A percentile compares a stretch with the other conserved stretches of the same genome.
These are phyloP conservation scores for Mucor irregularis DNA, from an alignment of 371 early-diverging fungal species.

Conservation along the genomic window DNA sequence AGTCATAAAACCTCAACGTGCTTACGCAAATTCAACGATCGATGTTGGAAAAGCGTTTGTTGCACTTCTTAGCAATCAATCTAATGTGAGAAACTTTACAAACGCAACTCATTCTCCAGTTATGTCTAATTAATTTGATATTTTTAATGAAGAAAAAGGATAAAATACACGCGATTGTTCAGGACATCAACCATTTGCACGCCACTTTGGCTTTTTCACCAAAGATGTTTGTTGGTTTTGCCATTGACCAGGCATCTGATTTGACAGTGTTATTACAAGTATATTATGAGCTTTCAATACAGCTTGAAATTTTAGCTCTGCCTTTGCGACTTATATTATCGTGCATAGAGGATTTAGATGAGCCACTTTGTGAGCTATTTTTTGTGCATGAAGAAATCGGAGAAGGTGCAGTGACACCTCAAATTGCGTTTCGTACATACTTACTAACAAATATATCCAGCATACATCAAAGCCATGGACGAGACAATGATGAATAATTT, in stretches of 20 bases:
- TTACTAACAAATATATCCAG: background rate
- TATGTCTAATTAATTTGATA: no score
- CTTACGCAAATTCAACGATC: background rate
- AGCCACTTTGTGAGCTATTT: background rate
- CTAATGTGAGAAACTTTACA: background rate
- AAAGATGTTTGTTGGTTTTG: background rate
- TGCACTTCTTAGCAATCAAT: background rate
- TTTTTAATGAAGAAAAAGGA: no score
- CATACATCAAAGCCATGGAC: slow-evolving; percentile 1
- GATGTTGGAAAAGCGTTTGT: slow-evolving; percentile 1
- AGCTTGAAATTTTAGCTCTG: slow-evolving; percentile 1
- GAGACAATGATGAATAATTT: background rate
- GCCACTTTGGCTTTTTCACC: background rate
- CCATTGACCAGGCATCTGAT: background rate
- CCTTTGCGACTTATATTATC: background rate
- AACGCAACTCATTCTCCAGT: background rate
- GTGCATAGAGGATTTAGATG: background rate
- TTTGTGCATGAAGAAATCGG: background rate
- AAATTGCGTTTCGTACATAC: no score
- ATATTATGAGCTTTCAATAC: slow-evolving; percentile 3
- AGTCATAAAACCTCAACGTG: background rate
- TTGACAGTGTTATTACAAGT: background rate
- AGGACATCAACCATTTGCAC: background rate
- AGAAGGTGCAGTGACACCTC: slow-evolving; percentile 9
- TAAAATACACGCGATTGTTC: background rate